Percentiles rank a stretch among this genome's conserved stretches.
phyloP scores from a whole-genome alignment of 2,329 filamentous ascomycete species.

The Pseudopithomyces chartarum region DNA sequence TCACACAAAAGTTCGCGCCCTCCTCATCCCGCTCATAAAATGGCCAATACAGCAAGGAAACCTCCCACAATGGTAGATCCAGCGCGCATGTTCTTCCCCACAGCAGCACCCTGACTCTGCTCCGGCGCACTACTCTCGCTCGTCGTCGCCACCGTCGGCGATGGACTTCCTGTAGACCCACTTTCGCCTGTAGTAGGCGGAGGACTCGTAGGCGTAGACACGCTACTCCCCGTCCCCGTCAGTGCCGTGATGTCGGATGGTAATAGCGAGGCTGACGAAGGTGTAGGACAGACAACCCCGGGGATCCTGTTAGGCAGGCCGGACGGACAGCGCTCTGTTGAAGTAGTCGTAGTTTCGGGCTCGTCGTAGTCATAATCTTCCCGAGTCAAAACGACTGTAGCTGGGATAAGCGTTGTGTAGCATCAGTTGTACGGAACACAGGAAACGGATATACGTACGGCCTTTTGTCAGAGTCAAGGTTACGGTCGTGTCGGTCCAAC shows the following conservation, averaged over 20 bases:
- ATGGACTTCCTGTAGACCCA: not conserved
- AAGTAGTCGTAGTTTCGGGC: too few relatives aligned
- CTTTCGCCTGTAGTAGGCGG: not conserved
- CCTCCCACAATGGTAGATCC: not conserved
- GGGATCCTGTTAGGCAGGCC: too few relatives aligned
- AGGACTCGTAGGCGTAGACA: too few relatives aligned
- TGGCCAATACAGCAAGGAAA: not conserved
- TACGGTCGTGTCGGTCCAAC: not conserved
- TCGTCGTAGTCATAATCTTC: too few relatives aligned
- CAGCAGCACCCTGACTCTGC: not conserved
- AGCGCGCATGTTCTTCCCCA: not conserved
- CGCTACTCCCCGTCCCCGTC: too few relatives aligned
- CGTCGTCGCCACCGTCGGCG: not conserved
- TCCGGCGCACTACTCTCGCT: not conserved
- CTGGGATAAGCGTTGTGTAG: too few relatives aligned
- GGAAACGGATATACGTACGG: constrained; percentile 27
- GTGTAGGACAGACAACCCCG: too few relatives aligned
- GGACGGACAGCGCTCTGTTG: too few relatives aligned
- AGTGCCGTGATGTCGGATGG: too few relatives aligned
- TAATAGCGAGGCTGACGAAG: too few relatives aligned
- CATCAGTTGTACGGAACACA: not conserved
- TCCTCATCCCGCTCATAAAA: not conserved
- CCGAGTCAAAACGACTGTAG: too few relatives aligned
- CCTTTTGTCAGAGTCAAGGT: not conserved
- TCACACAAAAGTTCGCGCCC: too few relatives aligned